A percentile compares a stretch with the other conserved stretches of the same genome.
phyloP scores from a whole-genome alignment of 2,329 filamentous ascomycete genomes.

The Cyphellophora europaea region DNA sequence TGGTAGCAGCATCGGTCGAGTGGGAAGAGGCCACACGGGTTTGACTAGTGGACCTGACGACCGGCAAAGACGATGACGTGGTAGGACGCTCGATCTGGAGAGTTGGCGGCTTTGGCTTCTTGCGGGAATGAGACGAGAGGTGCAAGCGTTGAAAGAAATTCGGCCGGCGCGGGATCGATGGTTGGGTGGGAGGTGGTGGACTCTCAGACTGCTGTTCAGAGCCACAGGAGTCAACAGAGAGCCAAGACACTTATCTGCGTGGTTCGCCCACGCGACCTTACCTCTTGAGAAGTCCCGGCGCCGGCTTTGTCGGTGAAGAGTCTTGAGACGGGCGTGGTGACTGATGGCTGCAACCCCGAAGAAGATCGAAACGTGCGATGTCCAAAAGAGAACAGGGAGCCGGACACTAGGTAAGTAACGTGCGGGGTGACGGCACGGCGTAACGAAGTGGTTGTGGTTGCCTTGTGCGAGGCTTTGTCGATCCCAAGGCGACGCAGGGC shows the following conservation, averaged over 20 bases:
- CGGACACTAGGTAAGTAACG: too few species aligned
- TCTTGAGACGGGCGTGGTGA: slow-evolving; percentile 17
- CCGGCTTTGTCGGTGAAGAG: slow-evolving; percentile 18
- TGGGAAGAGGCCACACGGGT: slow-evolving; percentile 9
- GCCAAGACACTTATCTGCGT: too few species aligned
- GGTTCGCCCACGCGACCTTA: too few species aligned
- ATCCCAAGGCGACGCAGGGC: too few species aligned
- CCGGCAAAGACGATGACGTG: slow-evolving; percentile 12
- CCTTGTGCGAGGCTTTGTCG: too few species aligned
- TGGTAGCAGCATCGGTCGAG: slow-evolving; percentile 13
- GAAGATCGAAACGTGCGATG: too few species aligned
- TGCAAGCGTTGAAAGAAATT: slow-evolving; percentile 18
- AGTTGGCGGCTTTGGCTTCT: slow-evolving; percentile 12
- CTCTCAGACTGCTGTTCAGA: slow-evolving; percentile 7
- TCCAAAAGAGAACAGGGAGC: too few species aligned
- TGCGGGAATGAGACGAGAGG: slow-evolving; percentile 13
- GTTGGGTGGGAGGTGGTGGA: slow-evolving; percentile 5
- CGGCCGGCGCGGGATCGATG: slow-evolving; percentile 7
- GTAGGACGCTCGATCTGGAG: slow-evolving; percentile 12
- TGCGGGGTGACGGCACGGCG: too few species aligned
- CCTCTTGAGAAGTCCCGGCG: slow-evolving; percentile 13
- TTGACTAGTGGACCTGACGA: slow-evolving; percentile 4
- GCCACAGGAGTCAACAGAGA: slow-evolving; percentile 11
- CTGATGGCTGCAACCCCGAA: slow-evolving; percentile 3
- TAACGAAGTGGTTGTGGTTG: too few species aligned